Percentiles rank a stretch among this genome's conserved stretches.
Evolutionary conservation across 164 flowering plant genomes (phyloP).

Genomic region (Magnolia changhungtana): DNA sequence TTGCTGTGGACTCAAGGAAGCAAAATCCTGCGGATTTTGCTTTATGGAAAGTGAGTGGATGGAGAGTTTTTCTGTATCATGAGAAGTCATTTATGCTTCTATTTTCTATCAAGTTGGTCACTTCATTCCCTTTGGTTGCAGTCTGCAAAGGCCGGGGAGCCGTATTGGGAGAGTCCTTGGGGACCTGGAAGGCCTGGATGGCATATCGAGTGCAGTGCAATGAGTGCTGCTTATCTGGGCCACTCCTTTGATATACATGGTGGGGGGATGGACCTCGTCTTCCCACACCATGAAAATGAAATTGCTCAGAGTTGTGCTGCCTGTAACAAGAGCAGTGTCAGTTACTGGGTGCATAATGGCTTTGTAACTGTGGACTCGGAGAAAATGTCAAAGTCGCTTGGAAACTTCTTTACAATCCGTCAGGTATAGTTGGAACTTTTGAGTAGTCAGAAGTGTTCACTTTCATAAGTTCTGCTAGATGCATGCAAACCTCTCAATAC

Average conservation of each 20-base stretch:
- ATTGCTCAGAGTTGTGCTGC: conserved; percentile 98
- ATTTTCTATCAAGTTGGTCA: background rate
- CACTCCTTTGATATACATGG: conserved; percentile 94
- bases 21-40: conserved; percentile 94
- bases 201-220: conserved; percentile 99
- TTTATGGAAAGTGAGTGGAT: conserved; percentile 81
- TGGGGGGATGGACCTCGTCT: conserved; percentile 97
- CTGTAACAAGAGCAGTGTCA: conserved; percentile 56
- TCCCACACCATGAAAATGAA: conserved; percentile 99
- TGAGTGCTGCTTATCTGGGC: conserved; percentile 95
- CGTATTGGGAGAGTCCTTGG: conserved; percentile 97
- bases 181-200: conserved; percentile 99
- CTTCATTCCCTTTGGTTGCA: conserved; percentile 29
- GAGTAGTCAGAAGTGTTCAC: background rate
- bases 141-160: conserved; percentile 91
- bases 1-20: conserved; percentile 84
- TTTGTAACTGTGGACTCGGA: conserved; percentile 85
- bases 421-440: conserved; percentile 46
- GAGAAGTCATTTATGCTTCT: background rate
- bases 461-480: background rate
- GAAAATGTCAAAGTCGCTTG: conserved; percentile 98
- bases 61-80: background rate
- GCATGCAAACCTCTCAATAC: background rate
- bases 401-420: conserved; percentile 94
- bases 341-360: conserved; percentile 97